Base-by-base conservation (phyloP, 768 basidiomycete genomes). In the Boletus patriciae region DNA sequence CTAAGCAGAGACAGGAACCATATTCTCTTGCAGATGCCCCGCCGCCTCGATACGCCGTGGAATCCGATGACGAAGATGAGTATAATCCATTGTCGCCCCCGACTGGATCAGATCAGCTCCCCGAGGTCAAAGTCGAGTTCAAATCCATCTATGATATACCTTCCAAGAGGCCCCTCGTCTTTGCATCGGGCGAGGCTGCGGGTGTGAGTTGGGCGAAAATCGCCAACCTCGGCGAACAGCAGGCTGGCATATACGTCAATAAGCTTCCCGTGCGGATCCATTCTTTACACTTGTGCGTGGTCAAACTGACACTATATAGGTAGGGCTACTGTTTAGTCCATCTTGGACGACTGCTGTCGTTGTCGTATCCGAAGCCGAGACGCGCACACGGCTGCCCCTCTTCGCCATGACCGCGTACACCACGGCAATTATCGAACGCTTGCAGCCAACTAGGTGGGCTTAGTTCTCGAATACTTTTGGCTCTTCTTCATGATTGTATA, bases 41-140 rank as follows among this genome's bases (percentile, higher is more conserved):
- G 4, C 83, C 86, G 2, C 83, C 86, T 36, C 79, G 86, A 52
- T 77, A 87, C 58, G 80, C 80, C 37, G 70, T 86, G 47, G 86
- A 87, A 63, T 86, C 84, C 5, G 86, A 87, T 57, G 84, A 86
- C n/a, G 84, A 85, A 57, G 85, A 87, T 50, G 84, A 86, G 62
- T 75, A 76, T 58, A 80, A 80, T 51, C 80, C 81, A 15, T 66
- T 78, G 3, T 62, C 67, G 4, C 27, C 45, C 2, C 33, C 54
- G 25, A 42, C 46, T n/a, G 21, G 16, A 19, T 43, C 61, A 49
- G 55, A 63, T 56, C 60, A 44, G 13, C 60, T 25, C 21, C 56
- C 41, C 43, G 60, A 64, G 47, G 52, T 58, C 60, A 45, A 74
- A 34, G 62, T 83, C 61, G 71, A 76, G 57, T 66, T 84, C 54